Conservation (phyloP, 768 basidiomycete species). For the Rubroboletus pulcherrimus region DNA sequence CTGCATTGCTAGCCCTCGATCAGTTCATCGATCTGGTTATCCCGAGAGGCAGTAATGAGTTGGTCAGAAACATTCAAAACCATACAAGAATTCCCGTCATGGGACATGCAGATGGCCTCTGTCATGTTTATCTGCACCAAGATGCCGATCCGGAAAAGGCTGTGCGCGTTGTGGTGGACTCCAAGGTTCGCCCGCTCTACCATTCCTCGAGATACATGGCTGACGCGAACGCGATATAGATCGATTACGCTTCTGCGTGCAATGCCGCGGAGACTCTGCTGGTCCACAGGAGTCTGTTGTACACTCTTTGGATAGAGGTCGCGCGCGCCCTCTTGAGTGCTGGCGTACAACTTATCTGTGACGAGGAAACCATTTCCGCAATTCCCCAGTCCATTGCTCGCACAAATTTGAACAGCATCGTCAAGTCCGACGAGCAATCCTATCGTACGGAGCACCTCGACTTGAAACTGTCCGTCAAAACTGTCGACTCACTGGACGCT, state of each 20-base stretch:
- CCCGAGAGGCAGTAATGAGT: conserved; percentile 88
- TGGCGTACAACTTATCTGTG: conserved; percentile 78
- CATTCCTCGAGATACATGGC: neutral
- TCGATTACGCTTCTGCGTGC: conserved; percentile 93
- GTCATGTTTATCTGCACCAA: conserved; percentile 86
- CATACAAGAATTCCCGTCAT: conserved; percentile 93
- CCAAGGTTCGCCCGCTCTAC: conserved; percentile 59
- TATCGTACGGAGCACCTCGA: conserved; percentile 89
- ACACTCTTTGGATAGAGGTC: conserved; percentile 77
- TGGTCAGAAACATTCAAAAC: conserved; percentile 87
- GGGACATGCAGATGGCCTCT: conserved; percentile 98
- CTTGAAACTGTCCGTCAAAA: conserved; percentile 75
- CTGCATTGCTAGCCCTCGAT: conserved; percentile 80
- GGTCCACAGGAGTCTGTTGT: conserved; percentile 69
- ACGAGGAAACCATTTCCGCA: conserved; percentile 56
- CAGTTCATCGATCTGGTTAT: conserved; percentile 96
- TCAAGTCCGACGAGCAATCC: conserved; percentile 55
- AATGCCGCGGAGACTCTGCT: conserved; percentile 90
- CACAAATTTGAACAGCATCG: conserved; percentile 42
- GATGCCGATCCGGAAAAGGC: conserved; percentile 78
- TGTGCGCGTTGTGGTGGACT: conserved; percentile 76
- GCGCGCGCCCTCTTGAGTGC: conserved; percentile 66
- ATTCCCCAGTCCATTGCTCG: conserved; percentile 40
- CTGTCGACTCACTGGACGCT: conserved; percentile 62
- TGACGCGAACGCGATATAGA: conserved; percentile 41